A percentile compares a stretch with the other conserved stretches of the same genome.
These are phyloP conservation scores for Zygoascus ofunaensis DNA, from an alignment of 805 yeast species.

Conservation along the genomic window DNA sequence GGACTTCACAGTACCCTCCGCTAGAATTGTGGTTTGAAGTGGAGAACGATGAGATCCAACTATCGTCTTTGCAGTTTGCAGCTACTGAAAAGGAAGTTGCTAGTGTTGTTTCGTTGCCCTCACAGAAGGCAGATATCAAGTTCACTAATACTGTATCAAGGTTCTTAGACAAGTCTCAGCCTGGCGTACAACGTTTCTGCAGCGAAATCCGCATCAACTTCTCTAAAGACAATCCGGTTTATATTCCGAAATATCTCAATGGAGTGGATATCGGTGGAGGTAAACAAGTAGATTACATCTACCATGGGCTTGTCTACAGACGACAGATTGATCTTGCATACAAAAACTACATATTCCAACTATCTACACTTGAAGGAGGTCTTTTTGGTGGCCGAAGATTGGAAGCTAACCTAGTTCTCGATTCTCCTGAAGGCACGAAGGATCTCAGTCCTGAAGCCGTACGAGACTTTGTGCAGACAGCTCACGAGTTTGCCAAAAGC, in stretches of 20 bases:
- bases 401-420: constrained; percentile 42
- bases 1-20: constrained; percentile 38
- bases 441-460: constrained; percentile 8
- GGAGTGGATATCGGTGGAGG: constrained; percentile 32
- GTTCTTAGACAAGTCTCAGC: constrained; percentile 31
- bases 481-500: constrained; percentile 11
- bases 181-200: constrained; percentile 37
- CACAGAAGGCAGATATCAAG: constrained; percentile 36
- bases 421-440: constrained; percentile 13
- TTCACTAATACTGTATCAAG: constrained; percentile 30
- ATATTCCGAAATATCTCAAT: constrained; percentile 34
- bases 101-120: constrained; percentile 37
- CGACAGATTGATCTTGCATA: constrained; percentile 38
- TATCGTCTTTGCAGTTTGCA: constrained; percentile 35
- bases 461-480: constrained; percentile 10
- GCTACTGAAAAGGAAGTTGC: constrained; percentile 40
- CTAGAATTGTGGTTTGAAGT: constrained; percentile 48
- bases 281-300: constrained; percentile 35
- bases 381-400: constrained; percentile 44
- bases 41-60: constrained; percentile 29
- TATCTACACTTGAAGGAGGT: constrained; percentile 48
- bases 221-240: constrained; percentile 30
- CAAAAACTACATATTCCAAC: constrained; percentile 32
- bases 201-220: constrained; percentile 33
- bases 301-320: constrained; percentile 36